Evolutionary conservation across 2,329 filamentous ascomycete genomes (phyloP).

Genomic region (Spiromastix sp.): DNA sequence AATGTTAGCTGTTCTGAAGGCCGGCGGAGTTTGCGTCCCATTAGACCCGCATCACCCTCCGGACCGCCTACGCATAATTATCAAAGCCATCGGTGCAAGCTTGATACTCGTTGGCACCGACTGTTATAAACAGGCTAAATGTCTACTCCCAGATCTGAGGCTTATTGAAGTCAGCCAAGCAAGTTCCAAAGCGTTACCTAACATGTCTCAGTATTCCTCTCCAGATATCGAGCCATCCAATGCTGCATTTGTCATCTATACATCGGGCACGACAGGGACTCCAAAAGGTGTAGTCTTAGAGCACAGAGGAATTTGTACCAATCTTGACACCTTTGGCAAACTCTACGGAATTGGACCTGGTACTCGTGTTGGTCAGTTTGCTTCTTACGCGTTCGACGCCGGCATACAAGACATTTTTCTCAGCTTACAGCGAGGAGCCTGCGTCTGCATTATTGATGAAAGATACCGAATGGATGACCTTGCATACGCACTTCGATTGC

Average conservation of each 20-base stretch:
- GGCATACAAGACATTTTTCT: conserved; percentile 76
- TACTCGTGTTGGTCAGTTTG: conserved; percentile 60
- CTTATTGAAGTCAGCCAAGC: conserved; percentile 11
- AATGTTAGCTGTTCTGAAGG: conserved; percentile 14
- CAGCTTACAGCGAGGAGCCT: conserved; percentile 23
- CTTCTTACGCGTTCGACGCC: conserved; percentile 79
- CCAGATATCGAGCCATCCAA: neutral
- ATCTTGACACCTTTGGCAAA: conserved; percentile 33
- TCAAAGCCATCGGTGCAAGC: conserved; percentile 21
- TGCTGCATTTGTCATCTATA: conserved; percentile 35
- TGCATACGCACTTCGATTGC: conserved; percentile 37
- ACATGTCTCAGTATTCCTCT: conserved; percentile 2
- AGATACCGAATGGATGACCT: conserved; percentile 35
- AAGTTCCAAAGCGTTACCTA: conserved; percentile 13
- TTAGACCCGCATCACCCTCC: conserved; percentile 1
- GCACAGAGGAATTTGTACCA: conserved; percentile 34
- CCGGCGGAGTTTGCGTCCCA: conserved; percentile 11
- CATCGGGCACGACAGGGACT: conserved; percentile 18
- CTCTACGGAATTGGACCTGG: conserved; percentile 32
- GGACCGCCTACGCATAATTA: conserved; percentile 17
- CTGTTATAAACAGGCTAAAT: conserved; percentile 12
- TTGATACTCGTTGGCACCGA: conserved; percentile 24
- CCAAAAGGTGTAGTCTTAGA: conserved; percentile 12
- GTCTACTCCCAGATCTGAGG: conserved; percentile 3
- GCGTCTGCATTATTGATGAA: conserved; percentile 34